Evolutionary conservation across 257 asterid genomes (phyloP).

Genomic region (Capsicum pubescens): DNA sequence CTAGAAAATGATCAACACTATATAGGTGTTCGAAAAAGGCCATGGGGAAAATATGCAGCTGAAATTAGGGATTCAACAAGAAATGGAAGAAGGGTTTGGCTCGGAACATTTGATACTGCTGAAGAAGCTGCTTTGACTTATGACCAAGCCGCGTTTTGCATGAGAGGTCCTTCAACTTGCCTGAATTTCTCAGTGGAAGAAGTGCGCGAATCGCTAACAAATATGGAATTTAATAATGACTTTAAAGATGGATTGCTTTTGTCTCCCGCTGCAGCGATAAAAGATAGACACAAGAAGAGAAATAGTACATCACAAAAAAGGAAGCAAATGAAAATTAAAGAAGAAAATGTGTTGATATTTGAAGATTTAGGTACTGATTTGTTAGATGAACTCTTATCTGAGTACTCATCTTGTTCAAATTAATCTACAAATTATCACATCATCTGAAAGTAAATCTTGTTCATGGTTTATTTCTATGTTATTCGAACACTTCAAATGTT

Average conservation of each 20-base stretch:
- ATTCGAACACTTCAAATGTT: fast-evolving
- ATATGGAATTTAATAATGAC: background rate
- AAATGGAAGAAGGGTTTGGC: conserved; percentile 34
- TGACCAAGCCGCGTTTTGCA: conserved; percentile 34
- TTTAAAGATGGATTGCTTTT: background rate
- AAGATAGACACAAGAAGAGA: conserved; percentile 34
- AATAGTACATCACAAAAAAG: background rate
- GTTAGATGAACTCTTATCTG: conserved; percentile 32
- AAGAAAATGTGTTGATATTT: conserved; percentile 25
- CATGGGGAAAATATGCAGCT: conserved; percentile 36
- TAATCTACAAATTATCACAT: conserved; percentile 7
- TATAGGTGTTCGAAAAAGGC: conserved; percentile 34
- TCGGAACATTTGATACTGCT: conserved; percentile 29
- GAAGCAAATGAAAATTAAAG: background rate
- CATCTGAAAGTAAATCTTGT: conserved; percentile 17
- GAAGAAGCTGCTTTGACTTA: conserved; percentile 35
- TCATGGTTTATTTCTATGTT: background rate
- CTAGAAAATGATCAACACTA: background rate
- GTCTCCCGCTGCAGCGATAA: conserved; percentile 22
- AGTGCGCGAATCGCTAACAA: conserved; percentile 14
- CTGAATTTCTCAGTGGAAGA: conserved; percentile 24
- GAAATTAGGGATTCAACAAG: conserved; percentile 35
- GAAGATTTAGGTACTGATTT: conserved; percentile 34
- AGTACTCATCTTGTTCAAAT: conserved; percentile 23
- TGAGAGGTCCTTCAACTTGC: conserved; percentile 27